Percentiles rank a stretch among this genome's conserved stretches.
Conservation (phyloP, 306 rosid species). For the Castanospermum australe region DNA sequence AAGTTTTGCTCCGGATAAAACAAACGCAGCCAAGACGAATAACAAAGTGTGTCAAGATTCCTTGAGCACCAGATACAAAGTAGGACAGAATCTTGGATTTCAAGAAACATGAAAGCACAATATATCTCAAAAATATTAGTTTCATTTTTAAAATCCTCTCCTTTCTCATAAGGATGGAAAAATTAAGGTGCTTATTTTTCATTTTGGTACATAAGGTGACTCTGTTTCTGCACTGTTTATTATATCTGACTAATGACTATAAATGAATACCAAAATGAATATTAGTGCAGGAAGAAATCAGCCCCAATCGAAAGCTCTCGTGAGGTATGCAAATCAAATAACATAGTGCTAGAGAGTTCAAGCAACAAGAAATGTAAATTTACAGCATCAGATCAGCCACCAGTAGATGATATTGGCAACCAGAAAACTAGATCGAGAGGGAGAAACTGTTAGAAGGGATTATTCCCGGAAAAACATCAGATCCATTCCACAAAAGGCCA, state of each 20-base stretch:
- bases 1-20: conserved; percentile 1
- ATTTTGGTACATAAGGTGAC: no score
- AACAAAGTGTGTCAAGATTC: conserved; percentile 21
- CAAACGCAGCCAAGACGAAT: conserved; percentile 3
- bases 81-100: conserved; percentile 30
- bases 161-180: neutral
- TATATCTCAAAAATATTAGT: neutral
- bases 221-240: neutral
- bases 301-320: no score
- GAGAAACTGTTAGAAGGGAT: neutral
- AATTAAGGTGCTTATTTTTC: neutral
- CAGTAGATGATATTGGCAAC: neutral
- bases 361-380: neutral
- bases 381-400: neutral
- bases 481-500: conserved; percentile 19
- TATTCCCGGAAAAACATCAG: neutral
- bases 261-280: neutral
- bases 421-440: neutral
- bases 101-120: neutral
- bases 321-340: no score
- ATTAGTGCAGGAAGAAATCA: neutral
- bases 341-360: neutral
- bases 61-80: conserved; percentile 14
- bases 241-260: no score
- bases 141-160: neutral